Percentiles rank a stretch among this genome's conserved stretches.
Conservation (phyloP, 768 basidiomycete genomes). For the Jaapia argillacea region DNA sequence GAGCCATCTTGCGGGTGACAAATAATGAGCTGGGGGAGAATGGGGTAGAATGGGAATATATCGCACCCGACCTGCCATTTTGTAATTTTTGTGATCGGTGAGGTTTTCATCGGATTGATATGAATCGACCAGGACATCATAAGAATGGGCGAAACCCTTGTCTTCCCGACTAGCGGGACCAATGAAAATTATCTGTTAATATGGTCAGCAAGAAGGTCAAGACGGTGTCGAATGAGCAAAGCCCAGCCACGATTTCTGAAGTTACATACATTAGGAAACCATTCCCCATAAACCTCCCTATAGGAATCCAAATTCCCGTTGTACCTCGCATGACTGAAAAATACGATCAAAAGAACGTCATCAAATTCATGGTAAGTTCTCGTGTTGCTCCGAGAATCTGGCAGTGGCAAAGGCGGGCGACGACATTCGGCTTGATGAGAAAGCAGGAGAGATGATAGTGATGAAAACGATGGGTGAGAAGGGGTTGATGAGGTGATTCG, state of each 20-base stretch:
- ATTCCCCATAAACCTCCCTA: slow-evolving; percentile 33
- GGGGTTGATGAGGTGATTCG: too few relatives aligned
- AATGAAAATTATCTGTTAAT: slow-evolving; percentile 33
- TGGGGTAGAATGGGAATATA: slow-evolving; percentile 6
- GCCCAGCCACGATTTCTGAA: neutral
- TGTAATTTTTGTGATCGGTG: slow-evolving; percentile 23
- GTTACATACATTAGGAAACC: slow-evolving; percentile 38
- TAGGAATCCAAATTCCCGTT: slow-evolving; percentile 36
- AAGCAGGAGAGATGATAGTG: too few relatives aligned
- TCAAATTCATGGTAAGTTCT: slow-evolving; percentile 27
- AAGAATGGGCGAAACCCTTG: slow-evolving; percentile 35
- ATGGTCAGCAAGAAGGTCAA: neutral
- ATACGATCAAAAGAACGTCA: slow-evolving; percentile 34
- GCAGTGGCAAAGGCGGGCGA: too few relatives aligned
- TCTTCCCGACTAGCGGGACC: slow-evolving; percentile 38
- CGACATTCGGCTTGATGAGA: too few relatives aligned
- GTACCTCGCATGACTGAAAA: slow-evolving; percentile 41
- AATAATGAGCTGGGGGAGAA: neutral
- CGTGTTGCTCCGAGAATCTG: too few relatives aligned
- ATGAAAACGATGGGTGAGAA: too few relatives aligned
- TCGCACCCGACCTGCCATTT: slow-evolving; percentile 32
- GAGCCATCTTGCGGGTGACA: slow-evolving; percentile 27
- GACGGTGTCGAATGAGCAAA: neutral
- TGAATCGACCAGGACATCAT: slow-evolving; percentile 38
- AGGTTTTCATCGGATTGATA: slow-evolving; percentile 36